A percentile compares a stretch with the other conserved stretches of the same genome.
phyloP scores from a whole-genome alignment of 257 asterid species.

The Haberlea rhodopensis region DNA sequence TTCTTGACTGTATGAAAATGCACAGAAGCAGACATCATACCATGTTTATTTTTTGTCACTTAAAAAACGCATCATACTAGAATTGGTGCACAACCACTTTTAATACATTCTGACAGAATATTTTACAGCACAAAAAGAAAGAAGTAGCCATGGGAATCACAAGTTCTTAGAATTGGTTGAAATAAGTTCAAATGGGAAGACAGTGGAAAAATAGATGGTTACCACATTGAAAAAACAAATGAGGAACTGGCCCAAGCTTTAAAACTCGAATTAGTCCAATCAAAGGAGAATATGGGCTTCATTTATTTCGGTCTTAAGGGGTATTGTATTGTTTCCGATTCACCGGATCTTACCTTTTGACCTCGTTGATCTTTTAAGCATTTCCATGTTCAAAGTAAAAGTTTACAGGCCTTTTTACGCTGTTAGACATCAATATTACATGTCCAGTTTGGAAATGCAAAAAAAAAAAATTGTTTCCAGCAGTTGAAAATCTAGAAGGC shows the following conservation, averaged over 20 bases:
- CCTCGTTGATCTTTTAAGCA: not conserved
- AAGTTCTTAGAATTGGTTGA: no score
- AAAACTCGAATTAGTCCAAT: no score
- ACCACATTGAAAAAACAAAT: no score
- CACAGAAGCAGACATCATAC: conserved; percentile 9
- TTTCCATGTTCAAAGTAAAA: not conserved
- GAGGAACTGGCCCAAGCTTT: no score
- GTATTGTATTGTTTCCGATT: no score
- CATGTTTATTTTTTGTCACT: not conserved
- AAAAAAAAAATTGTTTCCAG: not conserved
- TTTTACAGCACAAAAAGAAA: not conserved
- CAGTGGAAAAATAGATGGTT: no score
- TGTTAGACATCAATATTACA: not conserved
- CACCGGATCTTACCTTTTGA: no score
- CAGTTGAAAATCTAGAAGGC: not conserved
- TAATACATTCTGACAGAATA: not conserved
- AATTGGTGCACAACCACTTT: not conserved
- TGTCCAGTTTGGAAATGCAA: not conserved
- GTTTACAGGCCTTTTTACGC: not conserved
- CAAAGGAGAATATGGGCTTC: no score
- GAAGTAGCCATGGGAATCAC: not conserved
- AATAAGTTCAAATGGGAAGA: no score
- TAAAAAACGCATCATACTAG: not conserved
- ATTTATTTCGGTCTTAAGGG: no score
- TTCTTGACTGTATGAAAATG: conserved; percentile 50